Conservation (phyloP, 495 filamentous ascomycete genomes). For the Lasiosphaeris hirsuta region DNA sequence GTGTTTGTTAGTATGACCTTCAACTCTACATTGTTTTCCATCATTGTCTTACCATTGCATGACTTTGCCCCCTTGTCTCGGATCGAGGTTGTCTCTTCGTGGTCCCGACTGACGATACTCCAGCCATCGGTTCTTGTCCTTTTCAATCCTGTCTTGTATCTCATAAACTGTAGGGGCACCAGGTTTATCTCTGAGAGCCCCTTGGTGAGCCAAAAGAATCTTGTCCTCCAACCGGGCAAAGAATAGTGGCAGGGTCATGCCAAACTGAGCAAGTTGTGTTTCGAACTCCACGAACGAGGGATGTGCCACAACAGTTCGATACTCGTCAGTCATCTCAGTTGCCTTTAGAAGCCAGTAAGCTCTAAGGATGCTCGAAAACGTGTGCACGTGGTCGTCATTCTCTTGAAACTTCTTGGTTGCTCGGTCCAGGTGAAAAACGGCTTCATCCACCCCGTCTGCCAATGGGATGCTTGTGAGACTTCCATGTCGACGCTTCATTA, state of each 20-base stretch:
- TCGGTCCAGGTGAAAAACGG: slow-evolving; percentile 18
- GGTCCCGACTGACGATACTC: no score
- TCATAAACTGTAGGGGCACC: no score
- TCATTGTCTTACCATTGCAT: no score
- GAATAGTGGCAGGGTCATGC: slow-evolving; percentile 16
- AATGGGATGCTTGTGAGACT: slow-evolving; percentile 4
- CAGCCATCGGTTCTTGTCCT: no score
- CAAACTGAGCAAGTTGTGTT: slow-evolving; percentile 9
- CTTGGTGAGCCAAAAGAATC: not conserved
- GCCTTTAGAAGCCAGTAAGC: slow-evolving; percentile 19
- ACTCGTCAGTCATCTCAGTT: slow-evolving; percentile 10
- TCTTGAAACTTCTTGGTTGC: slow-evolving; percentile 14
- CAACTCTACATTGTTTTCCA: no score
- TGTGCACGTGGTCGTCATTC: not conserved
- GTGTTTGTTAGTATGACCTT: no score
- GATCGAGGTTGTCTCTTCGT: no score
- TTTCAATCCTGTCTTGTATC: no score
- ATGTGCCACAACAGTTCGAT: not conserved
- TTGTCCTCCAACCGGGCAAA: slow-evolving; percentile 1
- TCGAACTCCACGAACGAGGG: slow-evolving; percentile 9
- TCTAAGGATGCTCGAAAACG: slow-evolving; percentile 9
- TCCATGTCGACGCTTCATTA: not conserved
- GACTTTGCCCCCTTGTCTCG: no score
- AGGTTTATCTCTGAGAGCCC: no score
- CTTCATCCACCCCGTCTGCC: slow-evolving; percentile 11